Base-by-base conservation (phyloP, 345 rosid genomes). In the Schrenkiella parvula region DNA sequence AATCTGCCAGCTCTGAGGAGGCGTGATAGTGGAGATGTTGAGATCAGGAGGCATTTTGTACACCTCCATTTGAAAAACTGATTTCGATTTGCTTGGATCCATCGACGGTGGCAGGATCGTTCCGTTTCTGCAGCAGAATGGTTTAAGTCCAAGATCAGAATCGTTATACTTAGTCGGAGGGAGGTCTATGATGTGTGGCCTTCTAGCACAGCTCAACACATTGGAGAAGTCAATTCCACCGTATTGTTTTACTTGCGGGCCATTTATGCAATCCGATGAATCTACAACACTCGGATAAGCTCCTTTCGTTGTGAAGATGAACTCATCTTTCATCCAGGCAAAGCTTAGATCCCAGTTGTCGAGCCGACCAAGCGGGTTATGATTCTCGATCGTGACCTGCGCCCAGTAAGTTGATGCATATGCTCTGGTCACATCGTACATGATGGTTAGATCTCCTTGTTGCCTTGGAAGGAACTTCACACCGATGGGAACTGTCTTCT, bases 31-130 rank as follows among this genome's bases (percentile, higher is more conserved):
- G 0, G 97, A 88, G 7, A 87, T 84, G 79, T 92, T 91, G 25
- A 92, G 80, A 81, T 82, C 77, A 2, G 98, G 99, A 35, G 95
- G 93, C 99, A 95, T 88, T 75, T 95, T 95, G 80, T 26, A 90
- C 35, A 92, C 97, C 74, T 95, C 86, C 85, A 95, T 74, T 79
- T 90, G 87, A 67, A 95, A 95, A 52, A 72, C 88, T 0, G 99
- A 95, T 21, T 76, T 82, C 0, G 96, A 95, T 85, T 84, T 87
- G 82, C 80, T 84, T 2, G 98, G 93, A 56, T 95, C 96, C 90
- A 92, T 92, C 1, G 80, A 41, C 3, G 80, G 85, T 18, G 99
- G 96, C 77, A 95, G 79, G 77, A 95, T 85, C 2, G 97, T 88
- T 10, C 98, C 98, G 57, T 92, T 92, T 41, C 96, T 82, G 79